These are phyloP conservation scores for Blastocladiella britannica DNA, from an alignment of 192 early-diverging fungal species.

Conservation along the genomic window DNA sequence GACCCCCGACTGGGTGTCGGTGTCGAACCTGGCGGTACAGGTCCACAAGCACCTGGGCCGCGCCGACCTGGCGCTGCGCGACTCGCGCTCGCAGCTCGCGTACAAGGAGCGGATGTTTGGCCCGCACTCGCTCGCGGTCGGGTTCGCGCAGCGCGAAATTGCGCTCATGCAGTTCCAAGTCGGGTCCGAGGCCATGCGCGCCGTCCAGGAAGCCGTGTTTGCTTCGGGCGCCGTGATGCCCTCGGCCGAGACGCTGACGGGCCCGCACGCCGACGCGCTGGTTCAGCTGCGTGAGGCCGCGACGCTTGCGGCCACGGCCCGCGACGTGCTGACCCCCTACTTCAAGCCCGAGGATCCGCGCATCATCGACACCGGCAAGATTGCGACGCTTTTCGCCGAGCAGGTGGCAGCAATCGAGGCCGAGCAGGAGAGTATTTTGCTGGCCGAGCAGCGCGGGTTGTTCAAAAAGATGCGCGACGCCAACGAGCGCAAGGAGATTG, in stretches of 20 bases:
- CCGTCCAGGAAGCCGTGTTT: too few species aligned
- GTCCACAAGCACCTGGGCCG: constrained; percentile 8
- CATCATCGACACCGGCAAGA: constrained; percentile 43
- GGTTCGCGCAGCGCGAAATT: too few species aligned
- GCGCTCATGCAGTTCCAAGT: too few species aligned
- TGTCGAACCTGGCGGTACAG: not conserved
- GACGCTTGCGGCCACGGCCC: not conserved
- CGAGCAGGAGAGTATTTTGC: constrained; percentile 14
- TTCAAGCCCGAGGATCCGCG: constrained; percentile 50
- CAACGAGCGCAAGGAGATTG: constrained; percentile 13
- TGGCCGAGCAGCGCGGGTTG: constrained; percentile 6
- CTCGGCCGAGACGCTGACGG: constrained; percentile 47
- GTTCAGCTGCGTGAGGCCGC: not conserved
- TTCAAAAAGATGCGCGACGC: constrained; percentile 11
- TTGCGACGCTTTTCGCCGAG: constrained; percentile 38
- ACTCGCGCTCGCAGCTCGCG: not conserved
- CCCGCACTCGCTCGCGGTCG: too few species aligned
- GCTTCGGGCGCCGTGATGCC: too few species aligned
- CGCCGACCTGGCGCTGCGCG: not conserved
- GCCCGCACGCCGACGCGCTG: constrained; percentile 35
- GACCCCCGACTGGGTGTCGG: constrained; percentile 40
- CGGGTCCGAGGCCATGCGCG: too few species aligned
- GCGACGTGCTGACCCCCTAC: constrained; percentile 8
- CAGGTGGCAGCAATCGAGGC: too few species aligned
- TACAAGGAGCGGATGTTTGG: too few species aligned